These are phyloP conservation scores for Boletus reticulatus DNA, from an alignment of 768 basidiomycete species.

Conservation along the genomic window DNA sequence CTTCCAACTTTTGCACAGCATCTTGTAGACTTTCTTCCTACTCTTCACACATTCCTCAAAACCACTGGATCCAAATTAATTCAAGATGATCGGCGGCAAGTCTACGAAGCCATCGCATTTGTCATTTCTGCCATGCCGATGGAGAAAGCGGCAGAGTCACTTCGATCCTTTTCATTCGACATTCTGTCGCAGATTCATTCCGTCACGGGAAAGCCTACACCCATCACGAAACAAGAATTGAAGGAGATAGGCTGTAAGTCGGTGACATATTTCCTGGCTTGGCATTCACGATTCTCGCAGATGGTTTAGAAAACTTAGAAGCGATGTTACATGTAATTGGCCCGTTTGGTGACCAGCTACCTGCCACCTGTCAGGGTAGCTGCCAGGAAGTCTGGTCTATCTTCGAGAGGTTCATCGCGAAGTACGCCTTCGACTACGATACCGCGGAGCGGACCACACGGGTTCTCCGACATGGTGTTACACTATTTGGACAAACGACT, in stretches of 20 bases:
- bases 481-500: slow-evolving; percentile 70
- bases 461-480: slow-evolving; percentile 79
- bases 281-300: slow-evolving; percentile 38
- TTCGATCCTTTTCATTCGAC: slow-evolving; percentile 84
- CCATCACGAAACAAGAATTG: slow-evolving; percentile 69
- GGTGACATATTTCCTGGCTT: not conserved
- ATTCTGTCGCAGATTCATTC: slow-evolving; percentile 76
- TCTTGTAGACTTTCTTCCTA: slow-evolving; percentile 87
- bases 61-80: slow-evolving; percentile 74
- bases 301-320: slow-evolving; percentile 89
- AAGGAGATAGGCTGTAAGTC: slow-evolving; percentile 64
- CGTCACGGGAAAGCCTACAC: slow-evolving; percentile 49
- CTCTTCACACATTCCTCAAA: slow-evolving; percentile 84
- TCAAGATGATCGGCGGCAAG: slow-evolving; percentile 87
- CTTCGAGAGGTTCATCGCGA: slow-evolving; percentile 75
- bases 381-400: slow-evolving; percentile 80
- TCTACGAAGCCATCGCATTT: slow-evolving; percentile 94
- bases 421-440: slow-evolving; percentile 72
- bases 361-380: slow-evolving; percentile 73
- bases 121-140: slow-evolving; percentile 95
- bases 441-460: slow-evolving; percentile 83
- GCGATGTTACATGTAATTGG: slow-evolving; percentile 85
- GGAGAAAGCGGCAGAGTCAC: slow-evolving; percentile 79
- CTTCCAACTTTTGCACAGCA: slow-evolving; percentile 48
- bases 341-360: slow-evolving; percentile 80